These are phyloP conservation scores for Aphanocladium album DNA, from an alignment of 2,329 filamentous ascomycete genomes.

Conservation along the genomic window DNA sequence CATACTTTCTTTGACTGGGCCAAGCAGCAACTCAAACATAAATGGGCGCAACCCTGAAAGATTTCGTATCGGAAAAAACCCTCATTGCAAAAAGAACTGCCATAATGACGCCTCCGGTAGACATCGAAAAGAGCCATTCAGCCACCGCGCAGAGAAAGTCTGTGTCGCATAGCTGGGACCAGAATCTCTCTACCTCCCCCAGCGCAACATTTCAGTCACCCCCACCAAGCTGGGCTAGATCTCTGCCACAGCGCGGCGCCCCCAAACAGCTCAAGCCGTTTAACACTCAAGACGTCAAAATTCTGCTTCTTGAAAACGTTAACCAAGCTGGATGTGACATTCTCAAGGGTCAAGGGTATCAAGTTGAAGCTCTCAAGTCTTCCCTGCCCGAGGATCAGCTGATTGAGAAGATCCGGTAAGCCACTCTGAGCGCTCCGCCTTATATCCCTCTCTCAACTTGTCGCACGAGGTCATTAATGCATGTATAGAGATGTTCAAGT, in stretches of 20 bases:
- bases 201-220: constrained; percentile 70
- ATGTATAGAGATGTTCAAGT: constrained; percentile 78
- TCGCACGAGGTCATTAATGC: constrained; percentile 7
- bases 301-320: constrained; percentile 91
- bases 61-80: background rate
- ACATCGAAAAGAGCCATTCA: constrained; percentile 39
- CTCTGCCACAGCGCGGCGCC: constrained; percentile 32
- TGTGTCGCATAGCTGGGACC: constrained; percentile 55
- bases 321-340: constrained; percentile 86
- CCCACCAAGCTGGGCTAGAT: constrained; percentile 54
- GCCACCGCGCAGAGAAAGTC: constrained; percentile 27
- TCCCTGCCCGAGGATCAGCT: constrained; percentile 89
- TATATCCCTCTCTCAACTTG: constrained; percentile 12
- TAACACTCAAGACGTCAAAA: constrained; percentile 92
- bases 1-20: constrained; percentile 8
- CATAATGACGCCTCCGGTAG: constrained; percentile 42
- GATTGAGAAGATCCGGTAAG: constrained; percentile 91
- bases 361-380: constrained; percentile 86
- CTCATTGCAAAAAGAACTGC: background rate
- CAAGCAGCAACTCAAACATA: constrained; percentile 4
- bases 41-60: constrained; percentile 8
- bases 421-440: constrained; percentile 15
- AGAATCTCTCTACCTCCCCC: constrained; percentile 66
- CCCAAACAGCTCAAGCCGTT: constrained; percentile 89
- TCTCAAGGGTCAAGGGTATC: constrained; percentile 80